Evolutionary conservation across 768 basidiomycete genomes (phyloP), one percentile per base, ranked within the genome.

Genomic region (Pleurotus eryngii): DNA sequence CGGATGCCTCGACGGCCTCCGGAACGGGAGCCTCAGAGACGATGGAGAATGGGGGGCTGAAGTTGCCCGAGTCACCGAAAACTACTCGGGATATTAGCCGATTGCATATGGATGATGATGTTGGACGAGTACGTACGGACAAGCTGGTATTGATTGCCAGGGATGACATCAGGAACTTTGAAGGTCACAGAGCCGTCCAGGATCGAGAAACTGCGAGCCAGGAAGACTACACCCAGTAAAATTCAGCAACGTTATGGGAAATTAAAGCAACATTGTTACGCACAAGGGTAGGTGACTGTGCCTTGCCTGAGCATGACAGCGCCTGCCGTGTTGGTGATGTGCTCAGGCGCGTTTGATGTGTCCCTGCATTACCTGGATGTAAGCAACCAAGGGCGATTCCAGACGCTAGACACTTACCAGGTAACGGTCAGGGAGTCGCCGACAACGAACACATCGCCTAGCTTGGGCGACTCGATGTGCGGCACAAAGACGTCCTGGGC

Each of bases 61-160:
- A 64, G 65, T 81, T 74, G 42, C 78, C 78, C 30, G 80, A 81
- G 62, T 80, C 77, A 17, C 80, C 80, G 56, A 78, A 78, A 49
- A 81, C 80, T 80, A 46, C 4, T 8, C 4, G 45, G 27, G n/a
- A 45, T 11, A 30, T 12, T 8, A 50, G 48, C 11, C 7, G 1
- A 30, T 11, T 1, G 11, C 30, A 8, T 30, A 30, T 8, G 2
- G 12, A 26, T 15, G 18, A 57, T 17, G 1, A 46, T 5, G 43
- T 22, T 12, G 2, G 14, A 48, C n/a, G 3, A 15, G 5, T 51
- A 74, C 79, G 72, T 59, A 82, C 79, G 66, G 51, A 76, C 76
- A 57, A 81, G 68, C 43, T 66, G 67, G 64, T 77, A 75, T 50
- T 72, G 59, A 43, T 48, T 45, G 17, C 72, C 70, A 3, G 68